Percentiles rank a stretch among this genome's conserved stretches.
These are phyloP conservation scores for Didymella lethalis DNA, from an alignment of 2,329 filamentous ascomycete genomes.

Conservation along the genomic window DNA sequence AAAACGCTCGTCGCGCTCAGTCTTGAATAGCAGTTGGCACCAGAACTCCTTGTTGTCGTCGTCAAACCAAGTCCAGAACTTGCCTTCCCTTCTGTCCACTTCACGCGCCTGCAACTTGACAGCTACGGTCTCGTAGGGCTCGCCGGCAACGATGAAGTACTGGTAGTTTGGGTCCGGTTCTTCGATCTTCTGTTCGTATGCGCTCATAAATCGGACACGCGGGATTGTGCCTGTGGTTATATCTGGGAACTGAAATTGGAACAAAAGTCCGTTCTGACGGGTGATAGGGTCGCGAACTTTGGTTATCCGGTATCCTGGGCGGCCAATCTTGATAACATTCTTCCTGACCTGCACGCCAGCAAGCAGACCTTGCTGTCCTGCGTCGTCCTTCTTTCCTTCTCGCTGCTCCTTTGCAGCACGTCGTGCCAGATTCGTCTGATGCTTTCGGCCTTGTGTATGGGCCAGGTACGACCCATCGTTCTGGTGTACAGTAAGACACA, in stretches of 20 bases:
- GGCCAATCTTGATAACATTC: constrained; percentile 92
- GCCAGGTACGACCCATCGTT: constrained; percentile 99
- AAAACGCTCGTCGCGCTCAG: constrained; percentile 92
- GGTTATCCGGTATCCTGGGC: constrained; percentile 97
- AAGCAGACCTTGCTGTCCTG: constrained; percentile 78
- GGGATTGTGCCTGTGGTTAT: constrained; percentile 78
- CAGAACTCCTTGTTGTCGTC: constrained; percentile 96
- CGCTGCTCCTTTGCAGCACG: constrained; percentile 95
- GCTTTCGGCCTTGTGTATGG: constrained; percentile 97
- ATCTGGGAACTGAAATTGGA: constrained; percentile 95
- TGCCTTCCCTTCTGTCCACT: constrained; percentile 86
- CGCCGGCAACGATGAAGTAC: constrained; percentile 92
- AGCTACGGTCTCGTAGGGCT: constrained; percentile 96
- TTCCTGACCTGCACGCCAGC: constrained; percentile 71
- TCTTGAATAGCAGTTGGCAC: constrained; percentile 98
- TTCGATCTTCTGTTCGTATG: constrained; percentile 94
- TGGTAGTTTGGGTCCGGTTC: constrained; percentile 91
- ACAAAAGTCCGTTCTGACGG: constrained; percentile 87
- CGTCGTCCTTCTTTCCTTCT: constrained; percentile 76
- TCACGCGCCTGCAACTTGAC: constrained; percentile 96
- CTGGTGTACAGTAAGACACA: constrained; percentile 96
- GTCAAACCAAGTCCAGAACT: constrained; percentile 95
- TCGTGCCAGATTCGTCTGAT: constrained; percentile 96
- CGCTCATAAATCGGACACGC: constrained; percentile 95
- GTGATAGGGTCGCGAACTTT: constrained; percentile 92